phyloP scores from a whole-genome alignment of 208 protist genomes.

The Leishmania tarentolae region DNA sequence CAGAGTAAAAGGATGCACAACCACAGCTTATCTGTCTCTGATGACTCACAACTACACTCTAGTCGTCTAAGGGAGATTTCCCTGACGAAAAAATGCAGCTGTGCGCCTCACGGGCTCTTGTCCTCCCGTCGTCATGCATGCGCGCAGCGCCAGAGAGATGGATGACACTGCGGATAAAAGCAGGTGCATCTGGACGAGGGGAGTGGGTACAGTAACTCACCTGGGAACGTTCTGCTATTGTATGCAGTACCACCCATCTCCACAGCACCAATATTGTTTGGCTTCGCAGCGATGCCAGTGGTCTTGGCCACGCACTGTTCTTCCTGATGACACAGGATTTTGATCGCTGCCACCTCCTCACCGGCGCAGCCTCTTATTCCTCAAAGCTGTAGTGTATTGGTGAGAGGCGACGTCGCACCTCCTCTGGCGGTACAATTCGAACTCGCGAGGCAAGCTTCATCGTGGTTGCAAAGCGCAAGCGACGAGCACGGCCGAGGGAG shows the following conservation, averaged over 20 bases:
- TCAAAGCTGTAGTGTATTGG: constrained; percentile 35
- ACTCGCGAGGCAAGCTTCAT: constrained; percentile 78
- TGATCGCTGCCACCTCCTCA: background rate
- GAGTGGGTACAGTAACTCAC: background rate
- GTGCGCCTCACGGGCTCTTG: background rate
- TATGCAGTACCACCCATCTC: background rate
- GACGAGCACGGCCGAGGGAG: constrained; percentile 62
- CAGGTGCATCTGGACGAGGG: background rate
- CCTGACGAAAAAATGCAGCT: background rate
- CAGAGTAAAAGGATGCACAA: background rate
- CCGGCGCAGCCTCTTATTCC: background rate
- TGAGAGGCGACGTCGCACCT: constrained; percentile 33
- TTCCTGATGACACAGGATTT: background rate
- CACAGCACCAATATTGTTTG: background rate
- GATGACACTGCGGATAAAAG: background rate
- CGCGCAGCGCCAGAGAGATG: background rate
- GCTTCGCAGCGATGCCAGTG: background rate
- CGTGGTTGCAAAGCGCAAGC: constrained; percentile 82
- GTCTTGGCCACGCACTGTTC: background rate
- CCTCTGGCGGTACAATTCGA: constrained; percentile 74
- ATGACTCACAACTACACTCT: background rate
- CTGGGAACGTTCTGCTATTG: background rate
- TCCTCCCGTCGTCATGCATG: background rate
- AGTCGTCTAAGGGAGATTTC: background rate
- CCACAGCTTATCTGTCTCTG: background rate